phyloP scores from a whole-genome alignment of 805 yeast species.

The Wickerhamomyces alni region DNA sequence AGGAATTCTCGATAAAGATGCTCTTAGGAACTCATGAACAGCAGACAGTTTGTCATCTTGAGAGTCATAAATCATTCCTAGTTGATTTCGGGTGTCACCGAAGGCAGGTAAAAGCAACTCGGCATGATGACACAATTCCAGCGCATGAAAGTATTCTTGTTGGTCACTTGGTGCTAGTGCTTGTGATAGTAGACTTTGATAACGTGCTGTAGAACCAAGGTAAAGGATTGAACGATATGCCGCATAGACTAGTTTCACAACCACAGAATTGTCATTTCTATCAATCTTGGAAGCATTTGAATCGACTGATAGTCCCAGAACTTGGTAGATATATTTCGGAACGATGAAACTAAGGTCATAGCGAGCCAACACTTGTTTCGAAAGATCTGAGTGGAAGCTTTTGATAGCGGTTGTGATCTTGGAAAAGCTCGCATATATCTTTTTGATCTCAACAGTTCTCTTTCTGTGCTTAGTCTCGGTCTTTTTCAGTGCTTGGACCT shows the following conservation, averaged over 20 bases:
- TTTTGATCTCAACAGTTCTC: conserved; percentile 47
- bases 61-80: conserved; percentile 49
- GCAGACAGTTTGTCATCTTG: conserved; percentile 20
- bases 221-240: conserved; percentile 45
- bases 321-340: conserved; percentile 13
- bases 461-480: conserved; percentile 17
- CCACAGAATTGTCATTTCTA: conserved; percentile 4
- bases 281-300: conserved; percentile 8
- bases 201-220: conserved; percentile 55
- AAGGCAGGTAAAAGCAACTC: conserved; percentile 56
- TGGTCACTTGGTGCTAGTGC: conserved; percentile 28
- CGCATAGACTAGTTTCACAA: conserved; percentile 31
- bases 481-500: conserved; percentile 8
- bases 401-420: conserved; percentile 43
- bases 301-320: conserved; percentile 6
- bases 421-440: conserved; percentile 43
- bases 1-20: conserved; percentile 36
- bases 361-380: conserved; percentile 33
- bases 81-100: conserved; percentile 60
- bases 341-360: conserved; percentile 28
- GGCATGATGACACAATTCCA: conserved; percentile 45
- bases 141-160: conserved; percentile 37
- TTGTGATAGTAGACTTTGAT: conserved; percentile 35
- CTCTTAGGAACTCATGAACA: conserved; percentile 38
- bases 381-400: conserved; percentile 40